Evolutionary conservation across 495 filamentous ascomycete species (phyloP).

Genomic region (Pseudotulostoma volvatum): DNA sequence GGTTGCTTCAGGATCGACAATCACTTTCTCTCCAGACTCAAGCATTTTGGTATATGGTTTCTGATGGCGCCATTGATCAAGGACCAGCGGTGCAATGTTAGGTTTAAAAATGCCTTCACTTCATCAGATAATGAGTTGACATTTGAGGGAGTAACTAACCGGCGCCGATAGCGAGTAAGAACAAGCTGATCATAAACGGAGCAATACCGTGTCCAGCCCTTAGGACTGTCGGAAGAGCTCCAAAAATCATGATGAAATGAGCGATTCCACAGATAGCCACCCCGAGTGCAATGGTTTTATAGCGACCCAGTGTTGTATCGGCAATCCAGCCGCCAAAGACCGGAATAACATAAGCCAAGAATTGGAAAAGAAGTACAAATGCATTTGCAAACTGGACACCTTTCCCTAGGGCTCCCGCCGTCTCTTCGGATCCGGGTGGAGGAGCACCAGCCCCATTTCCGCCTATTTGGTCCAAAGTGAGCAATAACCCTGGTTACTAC

Average conservation of each 20-base stretch:
- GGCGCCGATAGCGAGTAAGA: slow-evolving; percentile 33
- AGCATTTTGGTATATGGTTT: slow-evolving; percentile 35
- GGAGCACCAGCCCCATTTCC: slow-evolving; percentile 16
- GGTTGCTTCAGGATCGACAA: slow-evolving; percentile 60
- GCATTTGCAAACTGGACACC: not conserved
- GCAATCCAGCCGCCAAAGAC: slow-evolving; percentile 44
- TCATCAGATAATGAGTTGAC: not conserved
- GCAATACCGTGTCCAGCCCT: slow-evolving; percentile 31
- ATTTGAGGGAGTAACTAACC: slow-evolving; percentile 40
- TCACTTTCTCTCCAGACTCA: slow-evolving; percentile 52
- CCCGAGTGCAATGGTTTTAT: slow-evolving; percentile 50
- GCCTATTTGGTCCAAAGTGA: too few species aligned
- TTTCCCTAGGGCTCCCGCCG: not conserved
- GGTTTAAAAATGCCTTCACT: not conserved
- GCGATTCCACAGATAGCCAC: slow-evolving; percentile 31
- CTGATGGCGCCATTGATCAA: slow-evolving; percentile 57
- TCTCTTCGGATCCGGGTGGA: not conserved
- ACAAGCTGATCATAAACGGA: slow-evolving; percentile 31
- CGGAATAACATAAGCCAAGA: slow-evolving; percentile 23
- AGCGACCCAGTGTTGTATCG: slow-evolving; percentile 51
- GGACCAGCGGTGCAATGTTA: slow-evolving; percentile 46
- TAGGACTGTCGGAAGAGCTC: slow-evolving; percentile 30
- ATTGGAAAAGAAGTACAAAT: slow-evolving; percentile 21
- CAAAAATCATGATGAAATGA: slow-evolving; percentile 32
- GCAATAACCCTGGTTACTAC: too few species aligned